A percentile compares a stretch with the other conserved stretches of the same genome.
phyloP scores from a whole-genome alignment of 148 eudicot species.

The Hydrangea macrophylla region DNA sequence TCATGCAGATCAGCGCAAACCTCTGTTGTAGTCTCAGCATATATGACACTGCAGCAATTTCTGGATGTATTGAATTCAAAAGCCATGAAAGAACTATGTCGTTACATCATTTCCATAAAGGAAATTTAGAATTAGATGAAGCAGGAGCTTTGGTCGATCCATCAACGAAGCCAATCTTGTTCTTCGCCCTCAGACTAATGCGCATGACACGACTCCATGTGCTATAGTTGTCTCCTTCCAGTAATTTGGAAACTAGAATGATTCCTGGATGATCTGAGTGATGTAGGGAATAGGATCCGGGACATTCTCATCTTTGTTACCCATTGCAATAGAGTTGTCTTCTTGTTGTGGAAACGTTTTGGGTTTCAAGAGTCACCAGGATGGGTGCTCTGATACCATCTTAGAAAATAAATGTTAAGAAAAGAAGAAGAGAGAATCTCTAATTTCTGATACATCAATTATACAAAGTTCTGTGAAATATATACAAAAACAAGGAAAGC shows the following conservation, averaged over 20 bases:
- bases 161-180: neutral
- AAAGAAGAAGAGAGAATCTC: too few species aligned
- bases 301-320: too few species aligned
- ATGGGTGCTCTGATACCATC: too few species aligned
- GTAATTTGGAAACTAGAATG: neutral
- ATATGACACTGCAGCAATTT: neutral
- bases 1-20: neutral
- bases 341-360: too few species aligned
- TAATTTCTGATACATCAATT: too few species aligned
- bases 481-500: too few species aligned
- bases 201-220: neutral
- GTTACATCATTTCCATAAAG: neutral
- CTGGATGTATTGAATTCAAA: neutral
- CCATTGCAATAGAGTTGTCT: too few species aligned
- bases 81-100: neutral
- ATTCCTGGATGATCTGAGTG: too few species aligned
- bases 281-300: too few species aligned
- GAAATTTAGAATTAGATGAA: neutral
- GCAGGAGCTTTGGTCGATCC: neutral
- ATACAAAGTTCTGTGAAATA: too few species aligned
- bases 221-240: neutral
- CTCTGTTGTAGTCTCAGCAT: neutral
- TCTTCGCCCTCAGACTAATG: neutral
- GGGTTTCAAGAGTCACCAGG: too few species aligned
- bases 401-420: too few species aligned